phyloP scores from a whole-genome alignment of 495 filamentous ascomycete genomes.

The Neurospora tetrasperma region DNA sequence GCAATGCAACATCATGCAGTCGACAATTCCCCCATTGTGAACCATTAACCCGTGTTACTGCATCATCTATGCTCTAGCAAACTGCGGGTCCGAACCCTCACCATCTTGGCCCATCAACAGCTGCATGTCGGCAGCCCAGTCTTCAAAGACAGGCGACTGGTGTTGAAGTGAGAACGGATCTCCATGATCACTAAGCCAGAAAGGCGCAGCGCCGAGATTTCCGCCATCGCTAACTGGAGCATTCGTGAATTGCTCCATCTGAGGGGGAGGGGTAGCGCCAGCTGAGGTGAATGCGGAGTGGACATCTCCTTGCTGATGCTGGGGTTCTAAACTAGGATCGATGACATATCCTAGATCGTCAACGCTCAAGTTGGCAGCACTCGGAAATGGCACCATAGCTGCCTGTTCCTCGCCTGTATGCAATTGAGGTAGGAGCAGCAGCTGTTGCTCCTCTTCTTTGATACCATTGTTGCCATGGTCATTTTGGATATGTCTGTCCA shows the following conservation, averaged over 20 bases:
- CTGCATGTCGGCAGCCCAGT: neutral
- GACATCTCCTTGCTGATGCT: neutral
- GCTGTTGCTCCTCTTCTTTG: constrained; percentile 11
- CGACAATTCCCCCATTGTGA: neutral
- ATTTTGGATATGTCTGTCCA: constrained; percentile 51
- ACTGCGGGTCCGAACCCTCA: neutral
- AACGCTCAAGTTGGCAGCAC: neutral
- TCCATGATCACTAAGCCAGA: neutral
- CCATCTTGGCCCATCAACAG: neutral
- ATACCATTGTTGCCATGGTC: constrained; percentile 9
- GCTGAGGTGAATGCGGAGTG: neutral
- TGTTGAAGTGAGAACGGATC: neutral
- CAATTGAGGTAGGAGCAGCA: neutral
- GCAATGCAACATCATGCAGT: neutral
- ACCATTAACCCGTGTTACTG: neutral
- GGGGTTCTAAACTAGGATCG: neutral
- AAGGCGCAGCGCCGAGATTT: neutral
- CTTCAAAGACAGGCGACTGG: neutral
- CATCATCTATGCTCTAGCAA: neutral
- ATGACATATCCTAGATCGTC: neutral
- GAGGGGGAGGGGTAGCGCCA: neutral
- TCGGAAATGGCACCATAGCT: neutral
- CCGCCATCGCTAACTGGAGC: neutral
- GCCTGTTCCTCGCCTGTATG: neutral
- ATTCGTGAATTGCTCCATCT: neutral